A percentile compares a stretch with the other conserved stretches of the same genome.
phyloP scores from a whole-genome alignment of 345 rosid species.

The Pistacia atlantica region DNA sequence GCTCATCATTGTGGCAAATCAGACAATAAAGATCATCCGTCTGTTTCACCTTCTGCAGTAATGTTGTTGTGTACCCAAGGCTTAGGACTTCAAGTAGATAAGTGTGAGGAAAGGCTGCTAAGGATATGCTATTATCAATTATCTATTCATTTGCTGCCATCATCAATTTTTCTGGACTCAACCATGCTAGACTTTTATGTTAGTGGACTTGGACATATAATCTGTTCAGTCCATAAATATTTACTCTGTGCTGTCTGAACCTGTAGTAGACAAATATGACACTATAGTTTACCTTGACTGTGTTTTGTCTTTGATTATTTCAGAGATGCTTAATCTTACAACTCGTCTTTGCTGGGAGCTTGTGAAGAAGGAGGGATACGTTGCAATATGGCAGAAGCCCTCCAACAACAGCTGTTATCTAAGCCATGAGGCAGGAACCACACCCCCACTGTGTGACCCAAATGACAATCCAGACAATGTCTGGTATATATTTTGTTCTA shows the following conservation, averaged over 20 bases:
- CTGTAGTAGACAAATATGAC: not conserved
- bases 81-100: not conserved
- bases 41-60: not conserved
- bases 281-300: not conserved
- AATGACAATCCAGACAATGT: slow-evolving; percentile 85
- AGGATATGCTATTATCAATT: not conserved
- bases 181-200: not conserved
- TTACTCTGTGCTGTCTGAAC: not conserved
- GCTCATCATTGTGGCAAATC: not conserved
- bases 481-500: slow-evolving; percentile 52
- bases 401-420: slow-evolving; percentile 77
- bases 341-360: slow-evolving; percentile 91
- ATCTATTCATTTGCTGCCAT: not conserved
- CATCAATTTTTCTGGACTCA: not conserved
- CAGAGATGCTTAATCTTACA: slow-evolving; percentile 95
- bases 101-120: not conserved
- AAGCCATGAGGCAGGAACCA: slow-evolving; percentile 62
- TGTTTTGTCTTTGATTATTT: slow-evolving; percentile 22
- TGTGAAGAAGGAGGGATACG: slow-evolving; percentile 91
- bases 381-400: slow-evolving; percentile 96
- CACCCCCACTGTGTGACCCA: slow-evolving; percentile 73
- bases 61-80: not conserved
- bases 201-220: slow-evolving; percentile 9
- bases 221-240: not conserved
- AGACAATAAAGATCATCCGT: not conserved